These are phyloP conservation scores for Aspergillus udagawae DNA, from an alignment of 2,329 filamentous ascomycete genomes.

Conservation along the genomic window DNA sequence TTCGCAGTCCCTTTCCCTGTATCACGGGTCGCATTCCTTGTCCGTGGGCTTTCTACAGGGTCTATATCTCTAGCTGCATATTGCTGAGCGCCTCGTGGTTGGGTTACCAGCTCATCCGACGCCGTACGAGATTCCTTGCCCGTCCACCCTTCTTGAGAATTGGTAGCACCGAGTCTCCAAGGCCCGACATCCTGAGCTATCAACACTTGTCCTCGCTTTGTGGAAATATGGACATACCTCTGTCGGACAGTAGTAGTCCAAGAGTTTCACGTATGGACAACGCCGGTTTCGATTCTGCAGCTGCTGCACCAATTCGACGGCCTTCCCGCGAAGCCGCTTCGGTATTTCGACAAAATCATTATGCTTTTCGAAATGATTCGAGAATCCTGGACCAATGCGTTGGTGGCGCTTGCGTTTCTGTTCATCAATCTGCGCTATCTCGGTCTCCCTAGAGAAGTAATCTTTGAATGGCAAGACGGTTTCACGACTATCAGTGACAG, in stretches of 20 bases:
- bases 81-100: constrained; percentile 16
- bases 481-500: constrained; percentile 58
- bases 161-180: constrained; percentile 16
- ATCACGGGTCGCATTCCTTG: neutral
- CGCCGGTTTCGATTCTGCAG: constrained; percentile 67
- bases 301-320: constrained; percentile 58
- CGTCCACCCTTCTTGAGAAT: constrained; percentile 4
- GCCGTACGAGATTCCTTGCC: constrained; percentile 9
- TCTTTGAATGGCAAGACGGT: constrained; percentile 75
- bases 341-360: constrained; percentile 24
- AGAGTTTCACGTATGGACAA: constrained; percentile 74
- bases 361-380: constrained; percentile 4
- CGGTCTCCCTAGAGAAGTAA: constrained; percentile 79
- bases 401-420: constrained; percentile 8
- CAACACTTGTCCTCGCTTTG: constrained; percentile 5
- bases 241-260: constrained; percentile 75
- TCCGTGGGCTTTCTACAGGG: neutral
- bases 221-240: constrained; percentile 32
- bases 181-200: constrained; percentile 20
- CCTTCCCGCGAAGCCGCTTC: constrained; percentile 58
- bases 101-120: constrained; percentile 22
- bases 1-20: constrained; percentile 4
- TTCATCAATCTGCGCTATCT: constrained; percentile 52
- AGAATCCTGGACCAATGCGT: neutral
- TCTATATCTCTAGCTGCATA: neutral